A percentile compares a stretch with the other conserved stretches of the same genome.
Conservation (phyloP, 768 basidiomycete species). For the Boletus pseudo-olivaceus region DNA sequence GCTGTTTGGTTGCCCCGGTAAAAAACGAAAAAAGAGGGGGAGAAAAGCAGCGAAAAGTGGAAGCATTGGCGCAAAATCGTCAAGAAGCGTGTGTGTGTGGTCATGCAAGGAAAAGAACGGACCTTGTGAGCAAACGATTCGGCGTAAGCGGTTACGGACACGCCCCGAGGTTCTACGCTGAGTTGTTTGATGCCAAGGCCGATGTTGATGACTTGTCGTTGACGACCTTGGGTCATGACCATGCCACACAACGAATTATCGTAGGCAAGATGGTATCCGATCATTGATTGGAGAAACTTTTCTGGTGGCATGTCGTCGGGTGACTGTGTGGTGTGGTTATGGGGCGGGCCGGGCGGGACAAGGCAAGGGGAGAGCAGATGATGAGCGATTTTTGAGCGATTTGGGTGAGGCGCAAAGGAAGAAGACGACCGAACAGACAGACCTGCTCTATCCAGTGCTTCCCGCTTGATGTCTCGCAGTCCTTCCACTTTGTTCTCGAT, state of each 20-base stretch:
- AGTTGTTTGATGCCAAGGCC: slow-evolving; percentile 76
- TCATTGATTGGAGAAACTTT: slow-evolving; percentile 67
- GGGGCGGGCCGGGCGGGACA: background rate
- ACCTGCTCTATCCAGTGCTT: slow-evolving; percentile 87
- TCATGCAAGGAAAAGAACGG: slow-evolving; percentile 14
- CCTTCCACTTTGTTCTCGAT: slow-evolving; percentile 71
- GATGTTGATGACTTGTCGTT: slow-evolving; percentile 74
- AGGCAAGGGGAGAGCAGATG: background rate
- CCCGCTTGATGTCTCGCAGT: slow-evolving; percentile 54
- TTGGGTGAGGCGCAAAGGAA: background rate
- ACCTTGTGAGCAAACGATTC: slow-evolving; percentile 79
- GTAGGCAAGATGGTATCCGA: slow-evolving; percentile 72
- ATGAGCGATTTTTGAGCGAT: slow-evolving; percentile 2
- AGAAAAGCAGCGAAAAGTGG: background rate
- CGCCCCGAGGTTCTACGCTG: slow-evolving; percentile 57
- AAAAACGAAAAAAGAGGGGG: too few relatives aligned
- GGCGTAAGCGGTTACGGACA: slow-evolving; percentile 57
- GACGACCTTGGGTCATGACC: slow-evolving; percentile 79
- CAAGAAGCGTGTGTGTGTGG: background rate
- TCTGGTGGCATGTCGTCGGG: slow-evolving; percentile 61
- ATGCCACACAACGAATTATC: slow-evolving; percentile 74
- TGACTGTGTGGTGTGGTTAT: slow-evolving; percentile 31
- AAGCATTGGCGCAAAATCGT: background rate
- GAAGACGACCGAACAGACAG: slow-evolving; percentile 12
- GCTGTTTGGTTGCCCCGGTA: slow-evolving; percentile 23